Conservation (phyloP, 1,284 basidiomycete species). For the Amylostereum areolatum region DNA sequence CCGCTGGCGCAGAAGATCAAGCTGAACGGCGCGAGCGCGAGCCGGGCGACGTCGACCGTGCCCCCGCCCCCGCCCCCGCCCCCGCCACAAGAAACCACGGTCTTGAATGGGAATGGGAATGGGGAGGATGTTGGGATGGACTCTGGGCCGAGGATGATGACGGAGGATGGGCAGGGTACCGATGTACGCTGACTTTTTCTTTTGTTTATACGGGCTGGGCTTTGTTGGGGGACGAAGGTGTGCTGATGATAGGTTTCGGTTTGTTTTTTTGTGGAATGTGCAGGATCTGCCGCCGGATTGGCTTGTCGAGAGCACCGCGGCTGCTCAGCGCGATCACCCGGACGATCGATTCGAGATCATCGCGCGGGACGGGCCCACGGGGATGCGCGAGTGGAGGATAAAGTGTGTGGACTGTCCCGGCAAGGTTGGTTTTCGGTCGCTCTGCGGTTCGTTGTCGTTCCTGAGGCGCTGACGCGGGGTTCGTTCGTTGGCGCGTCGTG, state of each 20-base stretch:
- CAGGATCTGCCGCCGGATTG: conserved; percentile 52
- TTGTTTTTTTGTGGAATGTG: background rate
- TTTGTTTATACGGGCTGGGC: no score
- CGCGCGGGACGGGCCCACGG: conserved; percentile 49
- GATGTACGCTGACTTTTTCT: background rate
- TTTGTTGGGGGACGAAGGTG: conserved; percentile 2
- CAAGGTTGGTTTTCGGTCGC: conserved; percentile 54
- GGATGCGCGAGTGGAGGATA: conserved; percentile 79
- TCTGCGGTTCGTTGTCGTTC: background rate
- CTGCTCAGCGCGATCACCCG: conserved; percentile 69
- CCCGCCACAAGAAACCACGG: conserved; percentile 4
- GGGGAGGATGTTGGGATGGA: background rate
- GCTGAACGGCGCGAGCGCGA: conserved; percentile 39
- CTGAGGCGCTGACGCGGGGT: conserved; percentile 13
- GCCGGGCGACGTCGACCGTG: conserved; percentile 19
- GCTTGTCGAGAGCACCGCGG: conserved; percentile 58
- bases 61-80: conserved; percentile 10
- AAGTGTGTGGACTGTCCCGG: conserved; percentile 94
- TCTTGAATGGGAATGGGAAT: background rate
- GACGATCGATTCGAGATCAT: conserved; percentile 81
- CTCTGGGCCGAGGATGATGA: background rate
- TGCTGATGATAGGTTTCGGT: background rate
- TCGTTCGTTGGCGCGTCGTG: conserved; percentile 2
- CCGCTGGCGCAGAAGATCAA: conserved; percentile 57
- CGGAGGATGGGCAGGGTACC: background rate